Evolutionary conservation across 257 asterid species (phyloP), one percentile per base, ranked within the genome.

Genomic region (Solanum appendiculatum): DNA sequence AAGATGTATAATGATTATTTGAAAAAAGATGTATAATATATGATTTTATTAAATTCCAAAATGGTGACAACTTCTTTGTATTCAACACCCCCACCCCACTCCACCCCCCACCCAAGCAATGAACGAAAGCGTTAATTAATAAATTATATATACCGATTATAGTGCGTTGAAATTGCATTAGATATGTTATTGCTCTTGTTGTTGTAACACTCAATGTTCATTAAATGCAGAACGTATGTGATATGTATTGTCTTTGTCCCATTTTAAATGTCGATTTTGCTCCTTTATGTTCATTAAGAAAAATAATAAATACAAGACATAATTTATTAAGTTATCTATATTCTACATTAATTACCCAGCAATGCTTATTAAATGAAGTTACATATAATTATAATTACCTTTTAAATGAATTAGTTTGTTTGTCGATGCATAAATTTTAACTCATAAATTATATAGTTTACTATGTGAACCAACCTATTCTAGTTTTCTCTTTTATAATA

Each of bases 91-190:
- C 68, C n/a, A n/a, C n/a, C n/a, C n/a, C n/a, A n/a, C n/a, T n/a
- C 42, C 14, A 60, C 31, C 31, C 27, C 64, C 7, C 27, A 25
- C 64, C 10, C 58, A 20, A 40, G 36, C 21, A 75, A n/a, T 7
- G 36, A 40, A 75, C 0, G 0, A 6, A 39, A 27, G 56, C 6
- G 21, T 73, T 58, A 58, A 58, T 12, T 72, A 72, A 72, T 72
- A 72, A 34, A 72, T 8, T 69, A 7, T 14, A 68, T 29, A 68
- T 6, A 66, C 3, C 3, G 0, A 56, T 54, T 6, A 54, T 5
- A 2, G 1, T 56, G 25, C 5, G 10, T 1, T 1, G 5, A 1
- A 5, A 23, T 60, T 60, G 2, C 2, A 60, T 5, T 5, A 1
- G 7, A n/a, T 10, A n/a, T n/a, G 1, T 60, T n/a, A 10, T 60